Evolutionary conservation across 768 basidiomycete genomes (phyloP), one percentile per base, ranked within the genome.

Genomic region (Kwoniella heveanensis): DNA sequence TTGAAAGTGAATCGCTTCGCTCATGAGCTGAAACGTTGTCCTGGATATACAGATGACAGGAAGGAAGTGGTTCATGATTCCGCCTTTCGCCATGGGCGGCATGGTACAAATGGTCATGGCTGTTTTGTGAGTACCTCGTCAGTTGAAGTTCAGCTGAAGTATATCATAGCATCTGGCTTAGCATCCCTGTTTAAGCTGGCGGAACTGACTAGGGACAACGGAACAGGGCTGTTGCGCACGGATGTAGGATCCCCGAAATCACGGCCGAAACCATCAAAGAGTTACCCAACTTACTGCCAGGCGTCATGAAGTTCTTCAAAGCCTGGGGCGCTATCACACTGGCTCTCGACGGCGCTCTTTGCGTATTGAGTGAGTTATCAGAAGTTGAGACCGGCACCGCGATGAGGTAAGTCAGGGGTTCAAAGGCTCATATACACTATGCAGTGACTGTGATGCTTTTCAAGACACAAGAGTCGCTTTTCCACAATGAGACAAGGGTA

Each of bases 51-150:
- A 60, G 59, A 60, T 60, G 59, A 51, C 30, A 29, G 59, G 51
- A 4, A 52, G 59, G 22, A 60, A 60, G 37, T 51, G 49, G 17
- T 60, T 48, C 21, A 37, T 60, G 50, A 30, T 53, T 15, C 59
- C 59, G 19, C 59, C 51, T 44, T 53, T 60, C 36, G 59, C 59
- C n/a, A 60, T 51, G 17, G 49, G 59, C 27, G 50, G 49, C 25
- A 53, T 60, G 50, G 59, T 39, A 10, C 59, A 60, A 26, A 52
- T 60, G 49, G 51, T 60, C 49, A 53, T 60, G 59, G 51, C 59
- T 22, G 57, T 58, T 12, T 30, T 58, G 57, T 58, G 24, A 58
- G 57, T 50, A 4, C 21, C 15, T 32, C n/a, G 17, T 15, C 27
- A 29, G 1, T 19, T n/a, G 10, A 21, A 54, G n/a, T 30, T 19